A percentile compares a stretch with the other conserved stretches of the same genome.
phyloP scores from a whole-genome alignment of 1,284 basidiomycete species.

The Fomitiporia mediterranea region DNA sequence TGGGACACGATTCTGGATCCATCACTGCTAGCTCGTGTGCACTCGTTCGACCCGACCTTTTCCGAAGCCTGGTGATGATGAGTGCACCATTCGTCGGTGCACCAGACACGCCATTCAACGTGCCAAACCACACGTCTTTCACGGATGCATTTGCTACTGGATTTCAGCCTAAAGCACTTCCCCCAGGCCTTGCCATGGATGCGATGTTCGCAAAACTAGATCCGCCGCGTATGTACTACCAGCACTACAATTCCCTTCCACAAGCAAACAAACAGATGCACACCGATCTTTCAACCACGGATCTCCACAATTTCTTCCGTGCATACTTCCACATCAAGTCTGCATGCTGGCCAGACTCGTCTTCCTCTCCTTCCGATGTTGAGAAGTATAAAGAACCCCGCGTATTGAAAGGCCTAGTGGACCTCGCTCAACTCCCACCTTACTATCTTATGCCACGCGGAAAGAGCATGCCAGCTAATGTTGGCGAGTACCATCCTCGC shows the following conservation, averaged over 20 bases:
- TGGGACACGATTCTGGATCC: slow-evolving; percentile 62
- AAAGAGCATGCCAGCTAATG: slow-evolving; percentile 48
- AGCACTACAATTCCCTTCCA: slow-evolving; percentile 43
- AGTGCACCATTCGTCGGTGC: slow-evolving; percentile 50
- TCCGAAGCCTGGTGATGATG: slow-evolving; percentile 53
- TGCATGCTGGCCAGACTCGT: slow-evolving; percentile 39
- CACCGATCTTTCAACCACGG: slow-evolving; percentile 32
- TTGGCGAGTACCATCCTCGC: slow-evolving; percentile 23
- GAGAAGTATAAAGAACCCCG: slow-evolving; percentile 19
- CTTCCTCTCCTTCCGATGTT: neutral
- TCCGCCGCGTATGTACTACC: slow-evolving; percentile 58
- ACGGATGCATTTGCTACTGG: slow-evolving; percentile 20
- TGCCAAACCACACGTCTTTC: neutral
- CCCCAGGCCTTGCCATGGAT: slow-evolving; percentile 23
- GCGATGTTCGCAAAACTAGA: slow-evolving; percentile 35
- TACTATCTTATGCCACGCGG: slow-evolving; percentile 59
- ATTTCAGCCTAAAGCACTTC: slow-evolving; percentile 1
- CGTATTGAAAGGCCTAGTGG: slow-evolving; percentile 33
- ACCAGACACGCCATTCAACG: slow-evolving; percentile 29
- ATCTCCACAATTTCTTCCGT: slow-evolving; percentile 47
- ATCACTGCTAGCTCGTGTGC: slow-evolving; percentile 46
- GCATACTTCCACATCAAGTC: slow-evolving; percentile 59
- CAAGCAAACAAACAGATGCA: slow-evolving; percentile 44
- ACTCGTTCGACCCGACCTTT: slow-evolving; percentile 51
- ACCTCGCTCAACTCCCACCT: slow-evolving; percentile 44